These are phyloP conservation scores for Conringia planisiliqua DNA, from an alignment of 345 rosid genomes.

Conservation along the genomic window DNA sequence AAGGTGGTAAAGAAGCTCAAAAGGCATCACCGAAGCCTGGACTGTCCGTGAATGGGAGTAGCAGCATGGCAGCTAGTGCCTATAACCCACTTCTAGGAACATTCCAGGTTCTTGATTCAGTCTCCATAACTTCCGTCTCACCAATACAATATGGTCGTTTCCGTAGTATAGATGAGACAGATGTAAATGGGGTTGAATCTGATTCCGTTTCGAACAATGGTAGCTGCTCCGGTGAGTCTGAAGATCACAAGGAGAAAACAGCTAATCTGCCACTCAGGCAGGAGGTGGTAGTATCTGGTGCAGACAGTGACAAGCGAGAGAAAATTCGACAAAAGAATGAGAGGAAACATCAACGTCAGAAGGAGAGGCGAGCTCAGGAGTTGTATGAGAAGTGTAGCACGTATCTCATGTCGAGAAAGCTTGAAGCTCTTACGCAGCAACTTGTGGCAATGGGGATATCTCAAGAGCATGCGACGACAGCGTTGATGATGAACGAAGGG, in stretches of 20 bases:
- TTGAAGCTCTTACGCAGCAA: conserved; percentile 78
- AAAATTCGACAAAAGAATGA: conserved; percentile 88
- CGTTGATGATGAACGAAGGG: conserved; percentile 83
- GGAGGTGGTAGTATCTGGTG: conserved; percentile 62
- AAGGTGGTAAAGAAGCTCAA: conserved; percentile 49
- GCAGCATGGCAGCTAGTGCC: conserved; percentile 55
- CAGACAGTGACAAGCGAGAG: conserved; percentile 79
- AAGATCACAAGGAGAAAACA: conserved; percentile 78
- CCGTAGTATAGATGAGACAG: conserved; percentile 66
- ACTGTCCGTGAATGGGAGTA: conserved; percentile 38
- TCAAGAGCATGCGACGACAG: conserved; percentile 77
- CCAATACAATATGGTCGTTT: conserved; percentile 54
- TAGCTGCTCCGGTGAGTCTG: conserved; percentile 95
- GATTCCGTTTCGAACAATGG: conserved; percentile 81
- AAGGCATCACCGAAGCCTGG: conserved; percentile 48
- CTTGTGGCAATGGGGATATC: conserved; percentile 86
- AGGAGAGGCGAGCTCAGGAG: conserved; percentile 85
- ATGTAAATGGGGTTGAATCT: conserved; percentile 62
- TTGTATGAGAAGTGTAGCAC: conserved; percentile 71
- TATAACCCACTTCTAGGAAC: conserved; percentile 70
- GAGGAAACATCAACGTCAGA: conserved; percentile 90
- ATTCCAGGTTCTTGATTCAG: conserved; percentile 63
- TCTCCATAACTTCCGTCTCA: conserved; percentile 38
- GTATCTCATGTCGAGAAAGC: conserved; percentile 87
- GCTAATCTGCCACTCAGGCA: conserved; percentile 42